Base-by-base conservation (phyloP, 2,329 filamentous ascomycete species). In the Juglanconis oblonga region DNA sequence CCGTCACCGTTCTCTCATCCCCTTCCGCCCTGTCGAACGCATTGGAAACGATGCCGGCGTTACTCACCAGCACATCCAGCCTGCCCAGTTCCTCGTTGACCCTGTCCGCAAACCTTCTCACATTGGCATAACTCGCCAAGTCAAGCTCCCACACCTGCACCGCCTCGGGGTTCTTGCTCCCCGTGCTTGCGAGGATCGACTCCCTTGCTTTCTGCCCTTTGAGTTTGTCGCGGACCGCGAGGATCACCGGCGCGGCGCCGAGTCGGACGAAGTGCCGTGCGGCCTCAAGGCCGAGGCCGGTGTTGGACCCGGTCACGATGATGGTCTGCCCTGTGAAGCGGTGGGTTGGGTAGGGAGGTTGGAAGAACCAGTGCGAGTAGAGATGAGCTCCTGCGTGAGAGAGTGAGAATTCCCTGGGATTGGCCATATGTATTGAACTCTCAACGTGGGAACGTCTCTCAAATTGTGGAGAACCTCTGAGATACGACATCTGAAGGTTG, bases 1-100 rank as follows among this genome's bases (percentile, higher is more conserved):
- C 79, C 29, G 74, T 79, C 61, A 86, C 68, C 1, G 74, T 80
- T 31, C 66, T 72, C 66, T 87, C 84, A 42, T 80, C 76, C 2
- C 74, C 79, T 54, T 81, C 79, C 31, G 54, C 55, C 5, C 55
- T 17, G 0, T 68, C 73, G 59, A 75, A 83, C 0, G 72, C 65
- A 1, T 11, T 14, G 0, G 76, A 78, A 9, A 73, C 69, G 5
- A 85, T 68, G 0, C 79, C 73, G 0, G 74, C 74, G 40, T 76
- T 83, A 36, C 75, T 72, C 4, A 82, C 67, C 0, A 77, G 73
- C 3, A 70, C 75, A 59, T 84, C 79, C 7, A 83, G 64, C 8
- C 75, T 73, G 0, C 69, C 55, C 4, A 83, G 68, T 1, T 68
- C 59, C 2, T 56, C 63, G 4, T 69, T 59, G 1, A 70, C 70